These are phyloP conservation scores for Spergularia marina DNA, from an alignment of 148 eudicot genomes.

Conservation along the genomic window DNA sequence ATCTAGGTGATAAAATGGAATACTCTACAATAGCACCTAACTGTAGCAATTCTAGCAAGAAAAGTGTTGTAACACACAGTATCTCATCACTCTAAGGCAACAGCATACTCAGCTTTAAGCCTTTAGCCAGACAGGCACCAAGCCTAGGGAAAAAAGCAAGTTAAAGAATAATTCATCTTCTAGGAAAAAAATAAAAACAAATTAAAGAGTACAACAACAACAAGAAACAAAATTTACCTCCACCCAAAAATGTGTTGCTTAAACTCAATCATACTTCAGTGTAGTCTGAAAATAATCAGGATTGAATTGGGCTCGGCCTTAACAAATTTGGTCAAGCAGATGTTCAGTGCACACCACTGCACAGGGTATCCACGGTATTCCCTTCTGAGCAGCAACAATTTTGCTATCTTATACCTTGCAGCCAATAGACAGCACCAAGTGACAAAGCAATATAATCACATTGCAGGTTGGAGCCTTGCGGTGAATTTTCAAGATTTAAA, in stretches of 20 bases:
- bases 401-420: background rate
- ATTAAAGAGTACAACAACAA: background rate
- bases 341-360: background rate
- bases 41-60: background rate
- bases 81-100: background rate
- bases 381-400: background rate
- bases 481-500: background rate
- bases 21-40: background rate
- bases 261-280: background rate
- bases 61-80: background rate
- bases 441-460: background rate
- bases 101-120: background rate
- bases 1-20: background rate
- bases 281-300: background rate
- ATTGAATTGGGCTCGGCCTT: background rate
- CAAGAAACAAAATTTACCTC: background rate
- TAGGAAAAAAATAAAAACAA: background rate
- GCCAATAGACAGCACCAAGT: background rate
- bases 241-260: background rate
- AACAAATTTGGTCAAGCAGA: background rate
- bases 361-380: background rate
- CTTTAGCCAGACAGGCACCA: background rate
- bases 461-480: too few relatives aligned
- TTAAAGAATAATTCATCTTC: background rate
- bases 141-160: background rate